Evolutionary conservation across 495 filamentous ascomycete species (phyloP).

Genomic region (Parathielavia hyrcaniae): DNA sequence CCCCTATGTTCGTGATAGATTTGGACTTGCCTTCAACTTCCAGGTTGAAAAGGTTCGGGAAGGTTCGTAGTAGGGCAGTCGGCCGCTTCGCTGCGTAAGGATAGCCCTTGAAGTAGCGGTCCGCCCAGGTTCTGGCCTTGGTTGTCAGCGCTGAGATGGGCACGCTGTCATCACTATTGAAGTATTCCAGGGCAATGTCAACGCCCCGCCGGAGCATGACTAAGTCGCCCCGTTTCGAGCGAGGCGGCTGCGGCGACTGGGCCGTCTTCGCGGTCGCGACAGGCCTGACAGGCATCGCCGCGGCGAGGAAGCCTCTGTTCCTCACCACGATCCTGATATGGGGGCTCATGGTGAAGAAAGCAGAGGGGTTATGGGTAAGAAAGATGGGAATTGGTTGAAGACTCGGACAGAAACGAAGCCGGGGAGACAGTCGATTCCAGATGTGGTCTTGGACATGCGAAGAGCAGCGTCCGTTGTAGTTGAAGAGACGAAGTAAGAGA

Average conservation of each 20-base stretch:
- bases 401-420: not conserved
- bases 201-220: constrained; percentile 21
- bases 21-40: constrained; percentile 13
- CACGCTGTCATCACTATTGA: constrained; percentile 22
- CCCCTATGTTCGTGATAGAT: not conserved
- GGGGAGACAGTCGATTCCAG: not conserved
- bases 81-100: constrained; percentile 17
- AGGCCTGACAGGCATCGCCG: constrained; percentile 2
- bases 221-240: constrained; percentile 14
- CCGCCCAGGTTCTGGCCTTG: constrained; percentile 22
- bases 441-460: not conserved
- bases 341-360: constrained; percentile 5
- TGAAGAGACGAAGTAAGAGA: not conserved
- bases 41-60: constrained; percentile 28
- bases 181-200: constrained; percentile 27
- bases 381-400: not conserved
- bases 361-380: not conserved
- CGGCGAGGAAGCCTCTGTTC: not conserved
- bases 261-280: not conserved
- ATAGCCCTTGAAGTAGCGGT: constrained; percentile 23
- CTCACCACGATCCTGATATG: constrained; percentile 11
- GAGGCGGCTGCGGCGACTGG: constrained; percentile 6
- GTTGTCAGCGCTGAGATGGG: constrained; percentile 17
- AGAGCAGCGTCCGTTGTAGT: not conserved
- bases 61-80: constrained; percentile 17